Evolutionary conservation across 2,329 filamentous ascomycete species (phyloP), one percentile per base, ranked within the genome.

Genomic region (Aspergillus niger): DNA sequence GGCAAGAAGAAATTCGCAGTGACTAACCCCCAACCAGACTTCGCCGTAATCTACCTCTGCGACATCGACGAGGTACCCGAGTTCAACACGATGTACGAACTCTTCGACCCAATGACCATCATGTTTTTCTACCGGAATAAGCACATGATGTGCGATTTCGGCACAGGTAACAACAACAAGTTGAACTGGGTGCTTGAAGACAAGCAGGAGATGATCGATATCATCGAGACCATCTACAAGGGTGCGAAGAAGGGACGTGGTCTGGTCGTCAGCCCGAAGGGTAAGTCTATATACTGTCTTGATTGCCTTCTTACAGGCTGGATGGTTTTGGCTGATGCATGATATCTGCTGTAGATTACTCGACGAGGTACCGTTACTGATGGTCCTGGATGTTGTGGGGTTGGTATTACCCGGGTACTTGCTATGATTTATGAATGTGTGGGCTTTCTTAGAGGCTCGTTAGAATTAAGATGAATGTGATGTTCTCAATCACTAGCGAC

Each of bases 101-200:
- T 93, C 5, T 93, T 95, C 81, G 72, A 99, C 74, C 88, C 92
- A 0, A 91, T 93, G 80, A 96, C 95, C 3, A 88, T 98, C 77
- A 97, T 97, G 74, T 69, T 68, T 57, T 71, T 74, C 61, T 71
- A 69, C 56, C 51, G 91, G 63, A 99, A 99, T 77, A 99, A 99
- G 77, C 92, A 97, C 79, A 98, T 98, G 87, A 96, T 79, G 75
- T 79, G 77, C 76, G 94, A 98, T 85, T 92, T 97, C 69, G 94
- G 94, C 50, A 99, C 95, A 1, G 95, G 95, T 66, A 97, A 99
- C 80, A 99, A 99, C 79, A 99, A 99, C 77, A 98, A 98, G 78
- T 83, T 97, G 68, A 97, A 97, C 75, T 97, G 92, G 89, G 91
- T 97, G 51, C 82, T 96, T 17, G 93, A 98, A 79, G 94, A 99